These are phyloP conservation scores for Benincasa hispida DNA, from an alignment of 306 rosid species.

Conservation along the genomic window DNA sequence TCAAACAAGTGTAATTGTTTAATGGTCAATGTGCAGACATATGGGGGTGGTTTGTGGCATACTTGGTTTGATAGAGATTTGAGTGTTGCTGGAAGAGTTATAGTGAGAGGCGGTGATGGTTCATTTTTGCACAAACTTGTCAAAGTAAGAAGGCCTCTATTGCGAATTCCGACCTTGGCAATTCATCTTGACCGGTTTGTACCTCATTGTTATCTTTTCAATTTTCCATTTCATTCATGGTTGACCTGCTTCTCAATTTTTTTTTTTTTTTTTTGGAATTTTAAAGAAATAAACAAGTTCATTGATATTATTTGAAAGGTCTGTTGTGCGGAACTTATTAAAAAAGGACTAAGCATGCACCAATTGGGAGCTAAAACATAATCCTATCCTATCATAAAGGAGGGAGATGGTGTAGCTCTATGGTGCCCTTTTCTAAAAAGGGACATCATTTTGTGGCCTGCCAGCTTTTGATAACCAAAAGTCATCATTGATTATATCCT, in stretches of 20 bases:
- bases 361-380: background rate
- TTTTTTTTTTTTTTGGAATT: too few species aligned
- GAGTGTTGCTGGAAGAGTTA: constrained; percentile 89
- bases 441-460: background rate
- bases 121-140: constrained; percentile 72
- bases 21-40: constrained; percentile 90
- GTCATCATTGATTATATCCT: background rate
- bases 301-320: background rate
- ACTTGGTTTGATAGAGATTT: constrained; percentile 98
- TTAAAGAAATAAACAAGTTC: background rate
- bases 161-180: constrained; percentile 91
- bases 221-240: background rate
- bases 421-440: background rate
- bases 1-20: constrained; percentile 52
- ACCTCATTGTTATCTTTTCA: background rate
- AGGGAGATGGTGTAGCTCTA: background rate
- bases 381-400: background rate
- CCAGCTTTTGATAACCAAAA: background rate
- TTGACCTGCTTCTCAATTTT: background rate
- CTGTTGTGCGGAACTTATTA: background rate
- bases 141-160: constrained; percentile 66
- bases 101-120: constrained; percentile 36
- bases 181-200: constrained; percentile 93
- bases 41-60: constrained; percentile 89
- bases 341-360: background rate